Percentiles rank a stretch among this genome's conserved stretches.
Evolutionary conservation across 352 stramenopile species (phyloP).

Genomic region (Aphanomyces stellatus): DNA sequence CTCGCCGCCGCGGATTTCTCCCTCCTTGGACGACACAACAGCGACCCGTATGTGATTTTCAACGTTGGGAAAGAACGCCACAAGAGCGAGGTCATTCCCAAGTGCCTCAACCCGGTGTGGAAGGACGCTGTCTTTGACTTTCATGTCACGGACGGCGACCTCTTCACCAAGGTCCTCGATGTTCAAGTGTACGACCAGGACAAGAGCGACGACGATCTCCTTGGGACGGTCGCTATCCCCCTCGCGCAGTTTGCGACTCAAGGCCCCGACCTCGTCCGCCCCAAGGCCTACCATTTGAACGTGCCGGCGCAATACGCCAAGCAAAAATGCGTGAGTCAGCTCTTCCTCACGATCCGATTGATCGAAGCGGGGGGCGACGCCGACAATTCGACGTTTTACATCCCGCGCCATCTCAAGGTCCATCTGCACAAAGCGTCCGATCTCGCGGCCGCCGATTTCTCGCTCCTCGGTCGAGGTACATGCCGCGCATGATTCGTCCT

Average conservation of each 20-base stretch:
- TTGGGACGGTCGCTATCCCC: conserved; percentile 1
- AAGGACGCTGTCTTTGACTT: conserved; percentile 4
- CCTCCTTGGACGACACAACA: background rate
- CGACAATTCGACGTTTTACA: background rate
- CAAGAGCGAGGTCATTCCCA: conserved; percentile 2
- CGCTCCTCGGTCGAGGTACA: background rate
- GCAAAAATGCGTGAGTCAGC: conserved; percentile 9
- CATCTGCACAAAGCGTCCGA: conserved; percentile 1
- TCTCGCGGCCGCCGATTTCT: background rate
- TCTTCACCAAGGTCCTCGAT: conserved; percentile 16
- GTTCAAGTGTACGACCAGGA: conserved; percentile 14
- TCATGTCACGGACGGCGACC: conserved; percentile 5
- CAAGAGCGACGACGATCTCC: background rate
- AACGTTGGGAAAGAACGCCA: background rate
- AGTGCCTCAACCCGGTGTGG: conserved; percentile 1
- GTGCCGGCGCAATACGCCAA: conserved; percentile 1
- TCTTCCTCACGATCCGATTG: conserved; percentile 3
- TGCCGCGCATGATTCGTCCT: background rate
- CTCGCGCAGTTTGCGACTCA: conserved; percentile 13
- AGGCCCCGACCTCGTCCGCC: too few species aligned
- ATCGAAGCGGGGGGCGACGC: background rate
- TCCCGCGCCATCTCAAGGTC: conserved; percentile 9
- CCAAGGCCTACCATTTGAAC: background rate
- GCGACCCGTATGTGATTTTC: conserved; percentile 12
- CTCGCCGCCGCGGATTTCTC: conserved; percentile 9